Conservation (phyloP, 768 basidiomycete genomes). For the Russula foetens region DNA sequence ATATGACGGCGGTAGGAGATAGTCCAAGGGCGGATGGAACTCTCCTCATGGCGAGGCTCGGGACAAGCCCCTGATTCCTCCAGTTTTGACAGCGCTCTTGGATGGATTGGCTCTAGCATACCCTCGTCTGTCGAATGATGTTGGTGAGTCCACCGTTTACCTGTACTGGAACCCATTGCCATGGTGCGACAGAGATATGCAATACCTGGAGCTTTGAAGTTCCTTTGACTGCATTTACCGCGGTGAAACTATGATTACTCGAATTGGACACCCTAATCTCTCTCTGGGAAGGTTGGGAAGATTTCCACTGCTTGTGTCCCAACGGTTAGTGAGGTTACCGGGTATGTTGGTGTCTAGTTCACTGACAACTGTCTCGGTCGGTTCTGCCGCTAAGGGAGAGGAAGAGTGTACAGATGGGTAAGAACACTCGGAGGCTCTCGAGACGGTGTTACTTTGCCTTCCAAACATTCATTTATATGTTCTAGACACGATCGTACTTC, state of each 20-base stretch:
- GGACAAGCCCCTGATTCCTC: too few species aligned
- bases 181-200: too few species aligned
- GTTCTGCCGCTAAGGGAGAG: constrained; percentile 45
- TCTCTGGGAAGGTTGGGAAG: constrained; percentile 78
- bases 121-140: too few species aligned
- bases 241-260: too few species aligned
- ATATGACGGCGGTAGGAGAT: too few species aligned
- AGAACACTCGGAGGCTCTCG: constrained; percentile 49
- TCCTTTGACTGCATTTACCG: constrained; percentile 67
- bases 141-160: too few species aligned
- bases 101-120: too few species aligned
- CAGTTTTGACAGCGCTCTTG: too few species aligned
- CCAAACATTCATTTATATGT: constrained; percentile 77
- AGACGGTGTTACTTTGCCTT: constrained; percentile 54
- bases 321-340: too few species aligned
- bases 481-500: constrained; percentile 67
- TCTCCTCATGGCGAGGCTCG: constrained; percentile 37
- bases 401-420: constrained; percentile 50
- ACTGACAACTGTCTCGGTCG: constrained; percentile 31
- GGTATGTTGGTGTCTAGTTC: too few species aligned
- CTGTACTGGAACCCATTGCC: too few species aligned
- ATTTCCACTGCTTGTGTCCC: too few species aligned
- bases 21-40: constrained; percentile 80
- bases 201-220: constrained; percentile 95
- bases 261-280: constrained; percentile 84